Evolutionary conservation across 192 early-diverging fungal species (phyloP).

Genomic region (Spinellus fusiger): DNA sequence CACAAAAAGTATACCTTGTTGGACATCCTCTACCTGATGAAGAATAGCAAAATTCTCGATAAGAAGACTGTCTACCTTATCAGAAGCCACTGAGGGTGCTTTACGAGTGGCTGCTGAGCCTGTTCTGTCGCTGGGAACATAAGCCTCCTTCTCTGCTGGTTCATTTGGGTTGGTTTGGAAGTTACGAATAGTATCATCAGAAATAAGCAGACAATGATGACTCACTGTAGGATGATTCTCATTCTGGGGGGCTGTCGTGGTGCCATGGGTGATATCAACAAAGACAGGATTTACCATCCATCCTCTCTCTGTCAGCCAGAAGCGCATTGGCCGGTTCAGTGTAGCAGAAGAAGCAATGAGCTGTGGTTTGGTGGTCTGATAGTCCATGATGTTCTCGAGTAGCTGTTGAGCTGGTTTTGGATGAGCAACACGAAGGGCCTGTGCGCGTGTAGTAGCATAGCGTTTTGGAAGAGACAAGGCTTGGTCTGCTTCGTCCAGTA

Average conservation of each 20-base stretch:
- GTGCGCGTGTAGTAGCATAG: constrained; percentile 36
- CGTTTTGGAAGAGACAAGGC: constrained; percentile 44
- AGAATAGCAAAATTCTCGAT: constrained; percentile 39
- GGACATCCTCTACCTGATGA: constrained; percentile 37
- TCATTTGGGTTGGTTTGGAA: constrained; percentile 6
- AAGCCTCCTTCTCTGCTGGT: not conserved
- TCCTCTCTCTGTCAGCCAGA: constrained; percentile 42
- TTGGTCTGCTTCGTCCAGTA: constrained; percentile 52
- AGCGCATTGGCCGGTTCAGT: constrained; percentile 56
- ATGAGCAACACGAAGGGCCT: constrained; percentile 28
- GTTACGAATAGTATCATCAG: constrained; percentile 39
- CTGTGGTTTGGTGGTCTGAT: constrained; percentile 28
- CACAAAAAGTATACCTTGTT: constrained; percentile 43
- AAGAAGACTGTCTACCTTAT: constrained; percentile 46
- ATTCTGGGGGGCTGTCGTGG: not conserved
- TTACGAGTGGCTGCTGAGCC: not conserved
- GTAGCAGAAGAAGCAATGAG: constrained; percentile 65
- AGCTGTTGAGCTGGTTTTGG: constrained; percentile 43
- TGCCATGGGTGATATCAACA: constrained; percentile 49
- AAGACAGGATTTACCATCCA: constrained; percentile 52
- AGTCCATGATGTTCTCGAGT: constrained; percentile 24
- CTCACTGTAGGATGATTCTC: constrained; percentile 29
- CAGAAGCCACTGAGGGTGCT: not conserved
- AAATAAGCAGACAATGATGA: constrained; percentile 48
- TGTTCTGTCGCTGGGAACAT: too few relatives aligned